Evolutionary conservation across 2,329 filamentous ascomycete species (phyloP).

Genomic region (Zymoseptoria tritici): DNA sequence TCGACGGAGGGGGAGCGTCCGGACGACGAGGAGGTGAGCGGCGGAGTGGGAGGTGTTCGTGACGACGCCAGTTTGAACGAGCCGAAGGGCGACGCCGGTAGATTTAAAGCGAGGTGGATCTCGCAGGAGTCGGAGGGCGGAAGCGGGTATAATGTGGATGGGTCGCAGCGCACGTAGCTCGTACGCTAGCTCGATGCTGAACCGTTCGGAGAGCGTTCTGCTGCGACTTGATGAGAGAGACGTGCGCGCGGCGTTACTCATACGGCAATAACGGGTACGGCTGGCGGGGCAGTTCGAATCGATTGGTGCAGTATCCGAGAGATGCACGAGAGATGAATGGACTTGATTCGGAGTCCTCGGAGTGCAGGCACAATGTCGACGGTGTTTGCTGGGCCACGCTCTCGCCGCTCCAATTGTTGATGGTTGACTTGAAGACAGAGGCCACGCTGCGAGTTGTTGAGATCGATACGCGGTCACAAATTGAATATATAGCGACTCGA

Average conservation of each 20-base stretch:
- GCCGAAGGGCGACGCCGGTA: neutral
- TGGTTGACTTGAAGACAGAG: neutral
- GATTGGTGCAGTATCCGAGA: neutral
- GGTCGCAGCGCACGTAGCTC: neutral
- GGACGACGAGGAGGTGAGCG: constrained; percentile 11
- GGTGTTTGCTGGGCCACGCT: neutral
- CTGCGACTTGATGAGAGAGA: neutral
- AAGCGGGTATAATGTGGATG: neutral
- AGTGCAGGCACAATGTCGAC: neutral
- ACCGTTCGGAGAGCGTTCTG: neutral
- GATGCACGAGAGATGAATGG: neutral
- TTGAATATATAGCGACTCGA: neutral
- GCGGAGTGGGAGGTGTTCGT: constrained; percentile 7
- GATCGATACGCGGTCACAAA: neutral
- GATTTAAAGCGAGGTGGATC: neutral
- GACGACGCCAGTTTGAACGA: constrained; percentile 6
- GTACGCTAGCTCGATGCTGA: neutral
- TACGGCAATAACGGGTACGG: neutral
- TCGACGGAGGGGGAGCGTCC: constrained; percentile 21
- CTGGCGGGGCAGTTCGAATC: neutral
- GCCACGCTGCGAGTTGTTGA: neutral
- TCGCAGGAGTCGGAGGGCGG: neutral
- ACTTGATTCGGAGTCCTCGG: neutral
- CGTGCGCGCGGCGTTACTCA: neutral
- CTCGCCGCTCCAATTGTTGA: neutral